These are phyloP conservation scores for Dalbergia oliveri DNA, from an alignment of 306 rosid species.

Conservation along the genomic window DNA sequence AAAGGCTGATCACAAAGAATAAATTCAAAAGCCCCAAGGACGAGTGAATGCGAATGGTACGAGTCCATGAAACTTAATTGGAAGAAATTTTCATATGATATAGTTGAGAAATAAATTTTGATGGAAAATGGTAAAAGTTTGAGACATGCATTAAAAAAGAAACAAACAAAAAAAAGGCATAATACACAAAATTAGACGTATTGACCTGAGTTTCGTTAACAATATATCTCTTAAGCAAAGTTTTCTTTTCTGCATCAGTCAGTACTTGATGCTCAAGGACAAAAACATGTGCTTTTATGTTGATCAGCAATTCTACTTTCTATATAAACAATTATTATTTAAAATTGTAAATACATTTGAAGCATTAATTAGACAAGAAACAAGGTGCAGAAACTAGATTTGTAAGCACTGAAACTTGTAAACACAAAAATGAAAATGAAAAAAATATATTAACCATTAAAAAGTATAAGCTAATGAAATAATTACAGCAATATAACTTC, in stretches of 20 bases:
- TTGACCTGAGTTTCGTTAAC: slow-evolving; percentile 88
- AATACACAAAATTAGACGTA: neutral
- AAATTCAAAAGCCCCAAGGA: neutral
- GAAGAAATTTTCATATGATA: neutral
- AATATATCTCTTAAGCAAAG: slow-evolving; percentile 83
- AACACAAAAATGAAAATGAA: neutral
- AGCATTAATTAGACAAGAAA: neutral
- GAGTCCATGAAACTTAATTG: neutral
- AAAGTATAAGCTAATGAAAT: neutral
- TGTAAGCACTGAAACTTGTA: neutral
- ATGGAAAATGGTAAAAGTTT: neutral
- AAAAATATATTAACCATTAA: neutral
- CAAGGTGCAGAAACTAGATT: neutral
- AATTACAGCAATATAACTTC: neutral
- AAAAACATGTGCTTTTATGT: slow-evolving; percentile 71
- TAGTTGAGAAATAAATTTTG: neutral
- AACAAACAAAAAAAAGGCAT: neutral
- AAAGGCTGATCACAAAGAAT: neutral
- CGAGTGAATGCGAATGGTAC: neutral
- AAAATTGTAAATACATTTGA: neutral
- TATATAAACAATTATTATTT: slow-evolving; percentile 42
- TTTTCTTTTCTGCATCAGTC: slow-evolving; percentile 71
- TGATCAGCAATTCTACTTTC: slow-evolving; percentile 81
- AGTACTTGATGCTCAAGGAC: slow-evolving; percentile 85
- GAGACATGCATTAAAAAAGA: neutral